These are phyloP conservation scores for Solanum piurae DNA, from an alignment of 257 asterid genomes.

Conservation along the genomic window DNA sequence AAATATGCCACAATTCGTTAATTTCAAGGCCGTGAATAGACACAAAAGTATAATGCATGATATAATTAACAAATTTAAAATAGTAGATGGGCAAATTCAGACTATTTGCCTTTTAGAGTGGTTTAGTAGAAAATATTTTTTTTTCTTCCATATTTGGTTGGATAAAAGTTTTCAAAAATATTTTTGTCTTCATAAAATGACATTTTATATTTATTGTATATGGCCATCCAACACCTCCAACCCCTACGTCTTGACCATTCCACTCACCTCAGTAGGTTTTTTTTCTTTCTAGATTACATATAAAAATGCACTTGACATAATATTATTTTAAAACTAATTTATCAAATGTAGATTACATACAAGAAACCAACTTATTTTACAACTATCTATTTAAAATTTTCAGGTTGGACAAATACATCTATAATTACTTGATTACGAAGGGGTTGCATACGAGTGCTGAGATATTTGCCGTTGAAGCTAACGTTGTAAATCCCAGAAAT, in stretches of 20 bases:
- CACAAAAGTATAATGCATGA: background rate
- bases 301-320: too few species aligned
- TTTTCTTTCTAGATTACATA: too few species aligned
- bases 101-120: background rate
- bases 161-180: background rate
- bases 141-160: background rate
- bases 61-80: background rate
- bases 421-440: slow-evolving; percentile 17
- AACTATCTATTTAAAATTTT: background rate
- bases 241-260: background rate
- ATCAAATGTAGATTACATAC: background rate
- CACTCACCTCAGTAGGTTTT: too few species aligned
- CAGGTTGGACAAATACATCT: background rate
- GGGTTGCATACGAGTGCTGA: slow-evolving; percentile 12
- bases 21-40: background rate
- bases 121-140: too few species aligned
- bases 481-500: background rate
- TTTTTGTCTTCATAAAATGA: background rate
- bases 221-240: background rate
- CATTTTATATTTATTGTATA: background rate
- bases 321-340: too few species aligned
- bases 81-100: background rate
- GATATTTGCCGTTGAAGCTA: slow-evolving; percentile 17
- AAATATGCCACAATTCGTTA: background rate
- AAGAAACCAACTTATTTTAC: background rate